Evolutionary conservation across 2,329 filamentous ascomycete genomes (phyloP), one percentile per base, ranked within the genome.

Genomic region (Colletotrichum destructivum): DNA sequence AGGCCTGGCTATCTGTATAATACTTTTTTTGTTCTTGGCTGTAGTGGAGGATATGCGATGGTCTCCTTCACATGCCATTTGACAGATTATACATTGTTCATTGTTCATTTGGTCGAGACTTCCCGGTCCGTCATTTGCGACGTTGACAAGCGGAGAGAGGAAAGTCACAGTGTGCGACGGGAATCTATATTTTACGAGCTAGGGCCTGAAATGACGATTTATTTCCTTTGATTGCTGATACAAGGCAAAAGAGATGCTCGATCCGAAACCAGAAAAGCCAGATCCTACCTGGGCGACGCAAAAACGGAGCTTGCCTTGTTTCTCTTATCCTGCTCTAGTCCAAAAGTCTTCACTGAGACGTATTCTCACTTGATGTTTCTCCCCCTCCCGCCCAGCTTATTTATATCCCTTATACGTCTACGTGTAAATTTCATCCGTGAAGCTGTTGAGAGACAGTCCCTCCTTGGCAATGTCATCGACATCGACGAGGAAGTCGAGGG

Each of bases 381-480:
- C 31, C 16, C 18, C 51, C 18, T 5, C 9, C 16, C 2, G 3
- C 7, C 18, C 12, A 21, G 40, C 23, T 26, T 40, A 21, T 31
- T 40, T 9, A 8, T 16, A 13, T 13, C 31, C 4, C 57, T 44
- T 11, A 4, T 23, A 54, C 23, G 26, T 31, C 23, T 76, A 88
- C 5, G 93, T 95, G 81, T 95, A 95, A 47, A 95, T 82, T 77
- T 91, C 90, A 77, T 93, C 89, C 1, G 93, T 95, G 76, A 94
- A 81, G 35, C 87, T 86, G 82, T 95, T 95, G 74, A 95, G 82
- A 26, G 88, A 87, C 77, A 97, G 77, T 0, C 95, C 94, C 76
- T 94, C 90, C 86, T 95, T 92, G 4, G 95, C 96, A 80, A 98
- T 91, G 80, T 98, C 95, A 77, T 94, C 89, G 11, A 90, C 88